phyloP scores from a whole-genome alignment of 139 green algal genomes.

The Chlorella sp. region DNA sequence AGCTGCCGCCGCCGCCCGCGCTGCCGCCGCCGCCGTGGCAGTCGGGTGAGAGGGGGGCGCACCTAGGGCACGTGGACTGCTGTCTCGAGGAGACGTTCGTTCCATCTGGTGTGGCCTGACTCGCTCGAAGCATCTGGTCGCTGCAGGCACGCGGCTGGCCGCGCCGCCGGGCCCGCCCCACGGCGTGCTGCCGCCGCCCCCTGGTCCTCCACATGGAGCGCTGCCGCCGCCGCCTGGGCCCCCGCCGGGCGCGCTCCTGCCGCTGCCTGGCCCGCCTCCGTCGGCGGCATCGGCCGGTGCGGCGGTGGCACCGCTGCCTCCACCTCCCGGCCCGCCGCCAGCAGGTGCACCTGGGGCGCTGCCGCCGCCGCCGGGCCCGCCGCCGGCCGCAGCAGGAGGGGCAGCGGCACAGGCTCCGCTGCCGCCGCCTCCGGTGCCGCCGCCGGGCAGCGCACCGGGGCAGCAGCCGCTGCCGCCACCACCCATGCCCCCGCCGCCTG shows the following conservation, averaged over 20 bases:
- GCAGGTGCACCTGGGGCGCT: conserved; percentile 11
- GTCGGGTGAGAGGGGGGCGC: not conserved
- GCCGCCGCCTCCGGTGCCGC: conserved; percentile 40
- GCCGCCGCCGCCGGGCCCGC: conserved; percentile 26
- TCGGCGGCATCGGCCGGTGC: too few relatives aligned
- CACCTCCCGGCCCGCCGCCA: conserved; percentile 34
- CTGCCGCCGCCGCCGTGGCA: conserved; percentile 40
- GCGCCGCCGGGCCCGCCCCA: not conserved
- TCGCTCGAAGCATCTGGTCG: not conserved
- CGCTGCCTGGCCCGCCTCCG: conserved; percentile 10
- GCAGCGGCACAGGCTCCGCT: conserved; percentile 21
- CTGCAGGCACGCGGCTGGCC: conserved; percentile 2
- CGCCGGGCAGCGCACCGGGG: conserved; percentile 21
- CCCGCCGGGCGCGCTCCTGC: conserved; percentile 11
- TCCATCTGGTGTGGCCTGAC: too few relatives aligned
- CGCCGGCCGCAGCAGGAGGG: conserved; percentile 6
- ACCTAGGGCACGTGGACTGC: not conserved
- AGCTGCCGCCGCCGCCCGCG: conserved; percentile 35
- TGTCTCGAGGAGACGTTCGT: too few relatives aligned
- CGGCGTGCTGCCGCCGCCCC: not conserved
- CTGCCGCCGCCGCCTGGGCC: conserved; percentile 9
- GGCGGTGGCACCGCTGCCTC: conserved; percentile 18
- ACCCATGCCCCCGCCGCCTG: conserved; percentile 43
- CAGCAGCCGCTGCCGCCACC: conserved; percentile 14
- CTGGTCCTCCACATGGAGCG: not conserved